Base-by-base conservation (phyloP, 2,329 filamentous ascomycete genomes). In the Clarireedia monteithiana region DNA sequence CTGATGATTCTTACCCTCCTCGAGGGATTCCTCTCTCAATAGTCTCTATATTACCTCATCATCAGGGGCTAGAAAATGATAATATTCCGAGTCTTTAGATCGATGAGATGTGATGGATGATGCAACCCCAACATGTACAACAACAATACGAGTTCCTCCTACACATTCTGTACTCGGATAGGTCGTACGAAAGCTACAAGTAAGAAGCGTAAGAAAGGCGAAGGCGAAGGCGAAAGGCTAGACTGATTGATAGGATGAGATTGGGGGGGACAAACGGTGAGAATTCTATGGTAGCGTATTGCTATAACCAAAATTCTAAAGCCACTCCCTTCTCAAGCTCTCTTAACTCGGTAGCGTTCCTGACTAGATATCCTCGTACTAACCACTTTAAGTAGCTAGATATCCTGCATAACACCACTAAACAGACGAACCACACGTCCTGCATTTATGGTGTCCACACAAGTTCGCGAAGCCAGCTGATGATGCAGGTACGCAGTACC, bases 351-450 rank as follows among this genome's bases (percentile, higher is more conserved):
- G 23, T 20, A 17, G 50, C 50, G 40, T 53, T 53, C 50, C 50
- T 53, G 50, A 48, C 50, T 53, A 48, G 50, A 48, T 17, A 15
- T 14, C 15, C 20, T 15, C 10, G 23, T 24, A 20, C 50, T 53
- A 53, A 38, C 10, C 50, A 20, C 4, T 0, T 38, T 39, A 34
- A 12, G 30, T 34, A 34, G 30, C 30, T 48, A n/a, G 27, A 15
- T 14, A 48, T 53, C 15, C 27, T 53, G 50, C 50, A 53, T 53
- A 26, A 27, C 10, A 15, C 45, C 24, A 36, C 50, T 36, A 53
- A 47, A 48, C 30, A 10, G 50, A 39, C 34, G 50, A 53, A 48
- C 50, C 40, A 53, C 42, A 47, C 39, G 40, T 24, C 24, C 23
- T 40, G 45, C 40, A 27, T 27, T 27, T 27, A 27, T 27, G 26